Evolutionary conservation across 106 monocot genomes (phyloP), one percentile per base, ranked within the genome.

Genomic region (Apostasia shenzhenica): DNA sequence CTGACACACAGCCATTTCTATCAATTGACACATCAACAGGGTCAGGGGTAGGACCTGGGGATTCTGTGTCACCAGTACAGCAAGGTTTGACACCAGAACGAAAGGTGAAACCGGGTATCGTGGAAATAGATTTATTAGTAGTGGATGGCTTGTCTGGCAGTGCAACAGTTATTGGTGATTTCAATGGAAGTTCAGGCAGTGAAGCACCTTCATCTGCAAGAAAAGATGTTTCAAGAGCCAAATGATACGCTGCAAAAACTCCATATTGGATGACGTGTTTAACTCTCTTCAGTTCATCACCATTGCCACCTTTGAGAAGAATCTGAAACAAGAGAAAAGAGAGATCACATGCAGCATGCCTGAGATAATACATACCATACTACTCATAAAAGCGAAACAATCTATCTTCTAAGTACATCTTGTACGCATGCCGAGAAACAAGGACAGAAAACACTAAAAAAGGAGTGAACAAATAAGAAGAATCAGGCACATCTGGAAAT

Each of bases 201-300:
- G 94, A 83, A 40, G 94, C 94, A 52, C 94, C 94, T 79, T 91
- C 94, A 80, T 94, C 94, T 4, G 91, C 94, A 73, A 94, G 88
- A 75, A 94, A 94, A 51, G 91, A 94, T 42, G 91, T 94, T 80
- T 94, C 94, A 14, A 94, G 70, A 37, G 94, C 91, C 69, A 94
- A 79, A 57, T 94, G 94, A 73, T 94, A 94, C 11, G 94, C 94
- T 61, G 86, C 91, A 83, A 94, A 94, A 2, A 94, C 73, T 75
- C 87, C 94, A 76, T 94, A 91, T 63, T 91, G 94, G 13, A 94
- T 49, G 67, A 91, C 83, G 80, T 86, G 87, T 75, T 94, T 94
- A 14, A 94, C 83, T 76, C 83, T 94, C 81, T 94, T 94, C 54
- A 94, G 81, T 50, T 88, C 91, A 79, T 86, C 85, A 10, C 77